Conservation (phyloP, 805 yeast genomes). For the Candida taoyuanica region DNA sequence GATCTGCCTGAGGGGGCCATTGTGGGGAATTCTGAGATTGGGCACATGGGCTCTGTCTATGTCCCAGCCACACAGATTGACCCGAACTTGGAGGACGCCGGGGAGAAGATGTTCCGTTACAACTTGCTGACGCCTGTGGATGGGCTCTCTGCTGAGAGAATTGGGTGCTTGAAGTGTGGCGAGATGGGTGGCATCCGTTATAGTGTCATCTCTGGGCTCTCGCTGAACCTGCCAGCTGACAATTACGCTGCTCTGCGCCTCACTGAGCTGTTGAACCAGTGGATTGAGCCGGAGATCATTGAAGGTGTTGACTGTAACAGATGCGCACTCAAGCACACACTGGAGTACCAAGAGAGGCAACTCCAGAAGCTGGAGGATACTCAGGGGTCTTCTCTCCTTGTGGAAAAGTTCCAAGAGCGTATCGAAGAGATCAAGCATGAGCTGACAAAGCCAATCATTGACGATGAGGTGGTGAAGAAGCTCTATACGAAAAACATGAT, state of each 20-base stretch:
- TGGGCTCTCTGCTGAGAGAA: slow-evolving; percentile 82
- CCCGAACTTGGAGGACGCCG: slow-evolving; percentile 49
- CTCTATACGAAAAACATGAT: slow-evolving; percentile 72
- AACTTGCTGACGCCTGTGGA: slow-evolving; percentile 84
- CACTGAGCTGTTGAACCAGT: slow-evolving; percentile 52
- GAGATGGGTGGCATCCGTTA: slow-evolving; percentile 90
- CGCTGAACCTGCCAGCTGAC: slow-evolving; percentile 60
- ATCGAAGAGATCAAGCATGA: slow-evolving; percentile 47
- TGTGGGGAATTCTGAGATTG: slow-evolving; percentile 42
- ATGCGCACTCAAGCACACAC: slow-evolving; percentile 70
- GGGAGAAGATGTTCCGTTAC: slow-evolving; percentile 44
- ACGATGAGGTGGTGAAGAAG: slow-evolving; percentile 72
- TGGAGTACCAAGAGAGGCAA: slow-evolving; percentile 42
- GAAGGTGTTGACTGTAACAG: slow-evolving; percentile 94
- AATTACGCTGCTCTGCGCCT: slow-evolving; percentile 40
- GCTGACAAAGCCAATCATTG: slow-evolving; percentile 61
- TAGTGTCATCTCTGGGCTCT: slow-evolving; percentile 70
- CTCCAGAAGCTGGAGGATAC: slow-evolving; percentile 26
- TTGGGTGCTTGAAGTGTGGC: slow-evolving; percentile 87
- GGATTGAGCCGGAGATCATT: slow-evolving; percentile 78
- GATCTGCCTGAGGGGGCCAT: slow-evolving; percentile 34
- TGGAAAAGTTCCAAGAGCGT: slow-evolving; percentile 37
- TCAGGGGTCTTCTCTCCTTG: slow-evolving; percentile 16
- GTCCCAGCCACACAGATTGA: slow-evolving; percentile 76
- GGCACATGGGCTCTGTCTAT: slow-evolving; percentile 57